phyloP scores from a whole-genome alignment of 2,329 filamentous ascomycete genomes.

The Aspergillaceae sp. region DNA sequence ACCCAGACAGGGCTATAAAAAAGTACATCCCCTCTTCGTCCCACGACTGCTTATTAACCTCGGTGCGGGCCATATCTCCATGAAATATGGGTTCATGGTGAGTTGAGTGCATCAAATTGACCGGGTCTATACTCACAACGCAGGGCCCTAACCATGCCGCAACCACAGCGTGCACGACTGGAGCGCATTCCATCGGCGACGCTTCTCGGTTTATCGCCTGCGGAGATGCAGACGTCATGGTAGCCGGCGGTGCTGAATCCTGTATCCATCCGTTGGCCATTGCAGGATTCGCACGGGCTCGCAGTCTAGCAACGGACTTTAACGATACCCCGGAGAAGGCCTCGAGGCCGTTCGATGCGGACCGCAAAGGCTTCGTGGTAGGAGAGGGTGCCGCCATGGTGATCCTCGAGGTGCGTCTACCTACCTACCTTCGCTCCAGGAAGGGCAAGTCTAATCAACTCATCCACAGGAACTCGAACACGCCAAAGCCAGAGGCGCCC shows the following conservation, averaged over 20 bases:
- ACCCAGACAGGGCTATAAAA: conserved; percentile 66
- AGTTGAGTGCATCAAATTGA: background rate
- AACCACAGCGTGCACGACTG: conserved; percentile 93
- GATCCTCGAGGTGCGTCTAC: conserved; percentile 58
- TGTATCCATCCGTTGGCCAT: conserved; percentile 93
- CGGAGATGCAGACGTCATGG: conserved; percentile 88
- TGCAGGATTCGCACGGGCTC: conserved; percentile 79
- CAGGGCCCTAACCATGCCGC: conserved; percentile 84
- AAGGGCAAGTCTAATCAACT: background rate
- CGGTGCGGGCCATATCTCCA: conserved; percentile 87
- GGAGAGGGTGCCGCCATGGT: conserved; percentile 84
- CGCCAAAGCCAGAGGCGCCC: conserved; percentile 66
- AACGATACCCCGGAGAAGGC: conserved; percentile 63
- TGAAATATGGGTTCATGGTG: conserved; percentile 73
- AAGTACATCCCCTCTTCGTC: conserved; percentile 88
- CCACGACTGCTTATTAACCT: conserved; percentile 90
- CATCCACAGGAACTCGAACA: conserved; percentile 64
- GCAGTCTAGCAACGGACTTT: conserved; percentile 73
- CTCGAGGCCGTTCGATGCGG: conserved; percentile 78
- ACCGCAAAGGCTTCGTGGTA: conserved; percentile 79
- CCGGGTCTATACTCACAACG: background rate
- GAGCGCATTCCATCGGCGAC: conserved; percentile 88
- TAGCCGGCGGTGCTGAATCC: conserved; percentile 89
- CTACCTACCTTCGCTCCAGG: background rate
- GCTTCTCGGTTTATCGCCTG: conserved; percentile 86